These are phyloP conservation scores for Cytospora paraplurivora DNA, from an alignment of 2,329 filamentous ascomycete genomes.

Conservation along the genomic window DNA sequence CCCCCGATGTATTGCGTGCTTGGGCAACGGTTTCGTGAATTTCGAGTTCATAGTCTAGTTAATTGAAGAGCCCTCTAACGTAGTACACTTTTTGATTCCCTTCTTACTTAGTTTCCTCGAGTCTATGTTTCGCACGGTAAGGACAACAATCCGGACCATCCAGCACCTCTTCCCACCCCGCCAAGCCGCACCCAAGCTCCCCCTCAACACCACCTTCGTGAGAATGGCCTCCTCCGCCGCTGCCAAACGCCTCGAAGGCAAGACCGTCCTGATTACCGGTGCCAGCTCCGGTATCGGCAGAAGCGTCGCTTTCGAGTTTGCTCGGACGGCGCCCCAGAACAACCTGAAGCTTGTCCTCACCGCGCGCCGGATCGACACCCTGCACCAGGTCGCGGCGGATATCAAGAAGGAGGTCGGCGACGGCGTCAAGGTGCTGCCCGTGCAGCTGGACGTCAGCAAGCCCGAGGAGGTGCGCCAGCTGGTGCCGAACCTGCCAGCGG, in stretches of 20 bases:
- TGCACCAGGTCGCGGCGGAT: slow-evolving; percentile 74
- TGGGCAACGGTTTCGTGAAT: neutral
- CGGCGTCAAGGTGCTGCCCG: slow-evolving; percentile 79
- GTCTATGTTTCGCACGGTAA: slow-evolving; percentile 22
- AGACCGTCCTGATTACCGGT: slow-evolving; percentile 89
- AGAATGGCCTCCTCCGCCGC: slow-evolving; percentile 63
- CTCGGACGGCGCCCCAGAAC: slow-evolving; percentile 75
- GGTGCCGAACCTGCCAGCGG: slow-evolving; percentile 72
- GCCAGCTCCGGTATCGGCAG: slow-evolving; percentile 91
- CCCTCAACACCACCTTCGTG: slow-evolving; percentile 7
- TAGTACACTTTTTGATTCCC: neutral
- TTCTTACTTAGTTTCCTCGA: neutral
- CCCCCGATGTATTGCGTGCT: slow-evolving; percentile 1
- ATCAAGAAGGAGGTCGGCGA: slow-evolving; percentile 76
- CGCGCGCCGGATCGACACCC: slow-evolving; percentile 77
- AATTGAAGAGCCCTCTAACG: neutral
- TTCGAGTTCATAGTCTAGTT: neutral
- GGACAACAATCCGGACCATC: slow-evolving; percentile 16
- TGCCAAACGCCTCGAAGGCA: slow-evolving; percentile 84
- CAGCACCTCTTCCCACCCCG: slow-evolving; percentile 19
- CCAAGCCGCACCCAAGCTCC: slow-evolving; percentile 3
- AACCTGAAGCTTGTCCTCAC: slow-evolving; percentile 84
- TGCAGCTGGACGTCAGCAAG: slow-evolving; percentile 86
- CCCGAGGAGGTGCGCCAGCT: slow-evolving; percentile 73
- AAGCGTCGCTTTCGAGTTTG: slow-evolving; percentile 86